Base-by-base conservation (phyloP, 345 rosid genomes). In the Citrus inodora region DNA sequence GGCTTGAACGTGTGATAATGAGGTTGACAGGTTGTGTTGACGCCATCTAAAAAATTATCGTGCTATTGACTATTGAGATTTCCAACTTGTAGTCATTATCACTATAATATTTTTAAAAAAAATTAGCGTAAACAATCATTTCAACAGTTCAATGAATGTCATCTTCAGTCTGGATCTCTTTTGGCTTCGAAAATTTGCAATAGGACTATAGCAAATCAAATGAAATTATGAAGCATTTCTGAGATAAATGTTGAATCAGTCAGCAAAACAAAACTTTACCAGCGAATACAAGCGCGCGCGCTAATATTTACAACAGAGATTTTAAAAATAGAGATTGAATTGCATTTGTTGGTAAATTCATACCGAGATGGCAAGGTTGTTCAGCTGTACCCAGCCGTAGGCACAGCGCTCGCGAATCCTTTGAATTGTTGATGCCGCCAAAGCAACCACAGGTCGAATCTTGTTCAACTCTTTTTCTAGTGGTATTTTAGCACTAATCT, bases 371-470 rank as follows among this genome's bases (percentile, higher is more conserved):
- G 73, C 22, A n/a, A 90, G 87, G 55, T 87, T 85, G 25, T 70
- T 83, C 74, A 95, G 79, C 79, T 80, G 92, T 16, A 96, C 74
- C 99, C 98, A 94, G 42, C 98, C 98, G 76, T 88, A 96, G 22
- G 92, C 97, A 82, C 95, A 89, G 24, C 92, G 90, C 59, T 96
- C 93, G 72, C 98, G 82, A 0, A 82, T 82, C 76, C 83, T 81
- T 77, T 85, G 88, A 75, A 90, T 81, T 0, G 83, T 86, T 25
- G 92, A 83, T 40, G 80, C 81, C 13, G 98, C 98, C 80, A 81
- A 69, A 33, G 90, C 90, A 19, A 89, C 93, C 78, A 73, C 58
- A 0, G 92, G 92, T 70, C 89, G 84, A 67, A 92, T 83, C 74
- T 89, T 92, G 16, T 74, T 76, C 76, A 92, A 61, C 76, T 89